A percentile compares a stretch with the other conserved stretches of the same genome.
phyloP scores from a whole-genome alignment of 495 filamentous ascomycete species.

The Aeminium ludgeri region DNA sequence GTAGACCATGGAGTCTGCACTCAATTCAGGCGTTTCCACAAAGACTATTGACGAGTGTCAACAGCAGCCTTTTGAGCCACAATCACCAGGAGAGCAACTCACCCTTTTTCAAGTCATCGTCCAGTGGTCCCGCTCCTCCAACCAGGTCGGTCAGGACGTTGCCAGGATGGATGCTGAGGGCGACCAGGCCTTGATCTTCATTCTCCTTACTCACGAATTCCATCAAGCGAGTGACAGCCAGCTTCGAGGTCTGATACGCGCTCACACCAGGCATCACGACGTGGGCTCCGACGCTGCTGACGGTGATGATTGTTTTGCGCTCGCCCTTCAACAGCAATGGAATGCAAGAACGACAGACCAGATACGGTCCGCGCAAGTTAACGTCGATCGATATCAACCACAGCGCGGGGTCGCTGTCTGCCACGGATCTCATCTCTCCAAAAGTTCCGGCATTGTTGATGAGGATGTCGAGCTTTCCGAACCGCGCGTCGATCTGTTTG shows the following conservation, averaged over 20 bases:
- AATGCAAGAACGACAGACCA: constrained; percentile 25
- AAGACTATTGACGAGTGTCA: constrained; percentile 19
- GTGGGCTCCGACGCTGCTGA: constrained; percentile 31
- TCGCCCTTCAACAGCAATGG: constrained; percentile 27
- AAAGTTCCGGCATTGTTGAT: constrained; percentile 38
- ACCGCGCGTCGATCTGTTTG: constrained; percentile 15
- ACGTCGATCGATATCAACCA: constrained; percentile 30
- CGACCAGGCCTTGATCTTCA: constrained; percentile 29
- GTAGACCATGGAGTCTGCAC: constrained; percentile 33
- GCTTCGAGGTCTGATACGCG: constrained; percentile 32
- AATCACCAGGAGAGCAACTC: constrained; percentile 1
- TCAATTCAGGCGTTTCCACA: constrained; percentile 29
- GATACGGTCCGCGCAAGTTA: constrained; percentile 33
- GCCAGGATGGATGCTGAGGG: constrained; percentile 35
- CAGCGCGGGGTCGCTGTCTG: constrained; percentile 28
- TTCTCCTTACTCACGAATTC: constrained; percentile 33
- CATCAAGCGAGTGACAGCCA: constrained; percentile 32
- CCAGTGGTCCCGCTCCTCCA: constrained; percentile 3
- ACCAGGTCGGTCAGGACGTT: constrained; percentile 32
- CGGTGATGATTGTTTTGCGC: constrained; percentile 31
- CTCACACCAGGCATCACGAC: constrained; percentile 17
- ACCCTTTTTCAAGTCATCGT: constrained; percentile 13
- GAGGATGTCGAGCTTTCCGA: constrained; percentile 34
- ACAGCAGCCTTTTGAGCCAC: neutral
- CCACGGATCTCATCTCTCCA: constrained; percentile 22